phyloP scores from a whole-genome alignment of 1,284 basidiomycete genomes.

The Trichosporon coremiiforme region DNA sequence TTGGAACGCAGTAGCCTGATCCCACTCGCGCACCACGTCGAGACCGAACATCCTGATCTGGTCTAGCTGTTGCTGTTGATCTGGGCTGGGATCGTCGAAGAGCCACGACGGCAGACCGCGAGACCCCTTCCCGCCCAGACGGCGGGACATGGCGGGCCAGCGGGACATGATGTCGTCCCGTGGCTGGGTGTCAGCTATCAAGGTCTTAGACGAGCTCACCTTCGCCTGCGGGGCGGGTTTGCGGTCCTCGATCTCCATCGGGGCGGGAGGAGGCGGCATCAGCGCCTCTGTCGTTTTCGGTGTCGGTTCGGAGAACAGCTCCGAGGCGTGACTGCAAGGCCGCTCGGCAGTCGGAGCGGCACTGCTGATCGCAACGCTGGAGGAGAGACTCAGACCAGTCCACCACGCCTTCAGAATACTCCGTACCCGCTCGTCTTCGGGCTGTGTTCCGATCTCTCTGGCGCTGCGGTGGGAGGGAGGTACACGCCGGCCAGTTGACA shows the following conservation, averaged over 20 bases:
- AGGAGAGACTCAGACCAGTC: constrained; percentile 7
- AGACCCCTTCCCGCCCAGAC: not conserved
- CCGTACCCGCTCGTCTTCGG: not conserved
- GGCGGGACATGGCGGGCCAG: not conserved
- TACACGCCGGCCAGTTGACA: not conserved
- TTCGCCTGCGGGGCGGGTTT: not conserved
- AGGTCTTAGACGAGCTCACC: not conserved
- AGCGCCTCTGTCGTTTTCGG: not conserved
- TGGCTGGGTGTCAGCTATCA: not conserved
- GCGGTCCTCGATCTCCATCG: not conserved
- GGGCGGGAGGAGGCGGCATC: not conserved
- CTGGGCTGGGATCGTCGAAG: constrained; percentile 35
- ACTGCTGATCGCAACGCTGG: not conserved
- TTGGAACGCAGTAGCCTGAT: too few species aligned
- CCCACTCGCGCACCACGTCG: constrained; percentile 26
- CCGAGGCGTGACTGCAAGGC: not conserved
- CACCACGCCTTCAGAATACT: not conserved
- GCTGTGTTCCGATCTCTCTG: not conserved
- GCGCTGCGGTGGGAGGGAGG: not conserved
- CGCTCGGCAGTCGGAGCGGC: not conserved
- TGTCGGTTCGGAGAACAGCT: not conserved
- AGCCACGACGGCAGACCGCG: constrained; percentile 40
- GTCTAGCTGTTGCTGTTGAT: constrained; percentile 31
- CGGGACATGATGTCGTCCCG: not conserved
- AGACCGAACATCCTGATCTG: constrained; percentile 39